Conservation (phyloP, 2,329 filamentous ascomycete genomes). For the Colletotrichum sp. region DNA sequence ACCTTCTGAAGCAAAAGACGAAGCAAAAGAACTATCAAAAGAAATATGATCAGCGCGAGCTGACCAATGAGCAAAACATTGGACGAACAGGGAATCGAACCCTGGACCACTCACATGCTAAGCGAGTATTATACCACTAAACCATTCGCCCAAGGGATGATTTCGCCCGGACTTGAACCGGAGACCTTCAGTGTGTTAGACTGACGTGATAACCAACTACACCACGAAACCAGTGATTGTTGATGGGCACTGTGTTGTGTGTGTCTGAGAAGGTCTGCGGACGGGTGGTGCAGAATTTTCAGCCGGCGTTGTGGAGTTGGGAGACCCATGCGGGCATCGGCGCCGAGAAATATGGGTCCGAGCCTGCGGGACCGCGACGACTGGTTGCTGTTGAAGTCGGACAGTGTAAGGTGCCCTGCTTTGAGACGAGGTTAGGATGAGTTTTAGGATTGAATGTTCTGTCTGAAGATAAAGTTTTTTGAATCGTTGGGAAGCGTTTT, state of each 20-base stretch:
- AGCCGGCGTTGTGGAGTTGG: conserved; percentile 67
- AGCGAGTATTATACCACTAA: conserved; percentile 22
- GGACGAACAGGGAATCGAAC: conserved; percentile 22
- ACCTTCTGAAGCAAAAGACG: background rate
- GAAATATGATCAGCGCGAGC: background rate
- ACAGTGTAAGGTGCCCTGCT: background rate
- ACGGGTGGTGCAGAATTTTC: conserved; percentile 55
- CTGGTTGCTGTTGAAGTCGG: background rate
- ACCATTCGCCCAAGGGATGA: conserved; percentile 8
- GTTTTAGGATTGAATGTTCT: background rate
- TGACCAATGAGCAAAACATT: background rate
- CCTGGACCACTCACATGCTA: conserved; percentile 21
- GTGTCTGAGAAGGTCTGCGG: background rate
- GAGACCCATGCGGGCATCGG: conserved; percentile 26
- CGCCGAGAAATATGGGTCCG: background rate
- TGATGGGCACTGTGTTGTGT: background rate
- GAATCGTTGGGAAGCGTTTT: background rate
- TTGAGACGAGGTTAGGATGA: background rate
- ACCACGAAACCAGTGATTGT: conserved; percentile 34
- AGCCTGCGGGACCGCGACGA: background rate
- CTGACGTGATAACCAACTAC: conserved; percentile 55
- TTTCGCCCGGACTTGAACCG: conserved; percentile 22
- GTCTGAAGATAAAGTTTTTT: rapidly evolving
- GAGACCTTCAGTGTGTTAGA: conserved; percentile 39
- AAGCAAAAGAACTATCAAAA: background rate